Percentiles rank a stretch among this genome's conserved stretches.
phyloP scores from a whole-genome alignment of 768 basidiomycete species.

The Lactifluus subvellereus region DNA sequence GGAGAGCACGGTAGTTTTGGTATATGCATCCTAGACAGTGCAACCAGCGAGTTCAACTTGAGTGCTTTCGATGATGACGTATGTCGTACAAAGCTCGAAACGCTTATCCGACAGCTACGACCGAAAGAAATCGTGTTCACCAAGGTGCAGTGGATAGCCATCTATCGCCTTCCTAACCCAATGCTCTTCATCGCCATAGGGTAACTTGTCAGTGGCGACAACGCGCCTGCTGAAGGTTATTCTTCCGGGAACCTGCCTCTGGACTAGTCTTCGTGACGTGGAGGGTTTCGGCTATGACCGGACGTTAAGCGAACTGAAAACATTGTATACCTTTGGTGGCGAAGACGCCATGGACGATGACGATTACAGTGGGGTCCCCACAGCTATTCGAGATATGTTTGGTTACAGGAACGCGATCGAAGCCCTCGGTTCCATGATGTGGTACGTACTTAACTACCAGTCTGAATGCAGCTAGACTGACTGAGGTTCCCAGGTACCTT shows the following conservation, averaged over 20 bases:
- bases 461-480: neutral
- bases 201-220: slow-evolving; percentile 79
- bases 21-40: slow-evolving; percentile 85
- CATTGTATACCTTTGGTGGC: slow-evolving; percentile 49
- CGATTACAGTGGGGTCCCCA: slow-evolving; percentile 46
- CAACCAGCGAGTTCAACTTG: slow-evolving; percentile 93
- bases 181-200: slow-evolving; percentile 41
- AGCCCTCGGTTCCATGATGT: slow-evolving; percentile 88
- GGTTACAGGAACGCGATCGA: slow-evolving; percentile 64
- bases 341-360: slow-evolving; percentile 47
- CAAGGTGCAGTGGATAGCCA: slow-evolving; percentile 51
- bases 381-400: slow-evolving; percentile 69
- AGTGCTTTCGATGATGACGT: slow-evolving; percentile 88
- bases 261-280: slow-evolving; percentile 77
- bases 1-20: slow-evolving; percentile 61
- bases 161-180: neutral
- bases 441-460: slow-evolving; percentile 42
- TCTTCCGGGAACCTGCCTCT: slow-evolving; percentile 74
- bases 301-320: slow-evolving; percentile 61
- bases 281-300: slow-evolving; percentile 79
- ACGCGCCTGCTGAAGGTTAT: slow-evolving; percentile 75
- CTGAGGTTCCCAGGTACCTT: slow-evolving; percentile 50
- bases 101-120: slow-evolving; percentile 82
- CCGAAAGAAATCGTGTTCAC: slow-evolving; percentile 89
- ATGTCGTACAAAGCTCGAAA: slow-evolving; percentile 89